Evolutionary conservation across 192 early-diverging fungal genomes (phyloP), one percentile per base, ranked within the genome.

Genomic region (Coemansia sp.): DNA sequence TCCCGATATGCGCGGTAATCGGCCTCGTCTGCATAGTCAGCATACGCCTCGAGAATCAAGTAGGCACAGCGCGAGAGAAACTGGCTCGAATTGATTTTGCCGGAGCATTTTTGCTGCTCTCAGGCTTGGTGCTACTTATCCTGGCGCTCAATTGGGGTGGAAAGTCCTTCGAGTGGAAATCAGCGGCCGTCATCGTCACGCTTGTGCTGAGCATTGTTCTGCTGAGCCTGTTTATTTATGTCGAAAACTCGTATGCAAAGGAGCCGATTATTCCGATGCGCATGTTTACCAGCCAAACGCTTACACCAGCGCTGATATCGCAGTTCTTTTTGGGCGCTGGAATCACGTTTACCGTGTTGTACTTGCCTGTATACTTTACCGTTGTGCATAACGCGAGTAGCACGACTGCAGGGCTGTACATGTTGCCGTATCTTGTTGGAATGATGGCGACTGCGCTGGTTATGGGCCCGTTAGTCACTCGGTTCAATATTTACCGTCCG

Each of bases 141-240:
- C 62, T 90, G 48, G 88, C 89, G 6, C 67, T 96, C 2, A 86
- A 89, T 70, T 84, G 86, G 70, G 93, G 90, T 53, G 94, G 92
- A 14, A 78, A 72, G 57, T 52, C 74, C n/a, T 90, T 85, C 59
- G 63, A 70, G 0, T 95, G 92, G 92, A 79, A 73, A 23, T 79
- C 83, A 2, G 70, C 83, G 1, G 55, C 81, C 4, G 74, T 89
- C 22, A 84, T 87, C 55, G 60, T 54, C 2, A 47, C 66, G 9
- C 64, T 76, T 24, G 56, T 70, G 10, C 63, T 87, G 39, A 87
- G 90, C 19, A 62, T 48, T 11, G 37, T 79, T 5, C 25, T 86
- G n/a, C 55, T 85, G 19, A 17, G 63, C 8, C 68, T 67, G 9
- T 93, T 93, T 63, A 78, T 76, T 4, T 70, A 75, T 21, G 71